phyloP scores from a whole-genome alignment of 75 land plant genomes.

The Sequoia sempervirens region DNA sequence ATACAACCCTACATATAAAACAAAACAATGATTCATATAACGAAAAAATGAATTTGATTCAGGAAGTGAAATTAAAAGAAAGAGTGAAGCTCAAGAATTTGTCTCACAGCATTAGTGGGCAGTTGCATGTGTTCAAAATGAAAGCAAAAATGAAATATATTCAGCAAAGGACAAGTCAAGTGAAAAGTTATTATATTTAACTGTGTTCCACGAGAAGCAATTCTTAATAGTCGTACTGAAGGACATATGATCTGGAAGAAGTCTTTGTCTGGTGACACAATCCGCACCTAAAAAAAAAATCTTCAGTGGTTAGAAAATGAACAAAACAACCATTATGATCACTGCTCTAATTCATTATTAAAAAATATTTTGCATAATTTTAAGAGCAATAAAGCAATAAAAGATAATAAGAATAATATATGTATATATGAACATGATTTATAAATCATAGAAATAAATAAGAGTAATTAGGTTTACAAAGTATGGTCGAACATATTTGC shows the following conservation, averaged over 20 bases:
- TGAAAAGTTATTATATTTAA: conserved; percentile 24
- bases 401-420: neutral
- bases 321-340: conserved; percentile 1
- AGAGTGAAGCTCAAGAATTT: conserved; percentile 6
- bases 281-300: conserved; percentile 57
- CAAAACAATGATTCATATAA: neutral
- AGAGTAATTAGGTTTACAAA: neutral
- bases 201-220: conserved; percentile 70
- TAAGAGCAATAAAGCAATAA: neutral
- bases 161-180: neutral
- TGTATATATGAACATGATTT: neutral
- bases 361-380: neutral
- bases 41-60: neutral
- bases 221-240: conserved; percentile 67
- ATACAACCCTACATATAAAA: conserved; percentile 42
- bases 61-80: neutral
- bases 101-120: neutral
- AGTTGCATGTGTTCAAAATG: neutral
- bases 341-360: neutral
- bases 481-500: neutral
- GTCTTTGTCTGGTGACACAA: conserved; percentile 97
- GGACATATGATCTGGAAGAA: conserved; percentile 91
- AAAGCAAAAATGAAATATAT: neutral
- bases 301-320: neutral
- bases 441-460: neutral